Evolutionary conservation across 768 basidiomycete genomes (phyloP).

Genomic region (Phaffia tasmanica): DNA sequence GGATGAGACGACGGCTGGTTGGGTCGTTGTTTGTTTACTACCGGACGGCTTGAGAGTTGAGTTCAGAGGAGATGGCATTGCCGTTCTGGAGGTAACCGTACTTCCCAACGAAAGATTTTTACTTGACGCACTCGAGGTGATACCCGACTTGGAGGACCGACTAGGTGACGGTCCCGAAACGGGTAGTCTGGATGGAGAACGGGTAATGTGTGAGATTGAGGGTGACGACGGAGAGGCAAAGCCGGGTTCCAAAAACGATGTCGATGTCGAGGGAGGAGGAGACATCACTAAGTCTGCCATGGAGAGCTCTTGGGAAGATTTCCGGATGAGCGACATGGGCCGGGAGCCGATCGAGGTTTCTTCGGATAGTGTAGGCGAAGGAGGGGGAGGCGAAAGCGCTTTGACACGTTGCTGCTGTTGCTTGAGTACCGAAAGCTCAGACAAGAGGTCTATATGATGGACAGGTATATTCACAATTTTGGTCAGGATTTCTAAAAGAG

Average conservation of each 20-base stretch:
- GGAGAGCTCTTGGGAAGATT: conserved; percentile 44
- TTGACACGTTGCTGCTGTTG: conserved; percentile 48
- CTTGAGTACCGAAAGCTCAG: conserved; percentile 69
- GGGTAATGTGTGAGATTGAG: not conserved
- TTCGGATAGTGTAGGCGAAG: conserved; percentile 29
- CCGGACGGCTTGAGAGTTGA: conserved; percentile 53
- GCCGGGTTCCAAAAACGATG: not conserved
- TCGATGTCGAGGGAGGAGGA: not conserved
- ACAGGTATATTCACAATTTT: not conserved
- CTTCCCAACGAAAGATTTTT: not conserved
- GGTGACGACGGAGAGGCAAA: conserved; percentile 2
- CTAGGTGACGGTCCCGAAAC: not conserved
- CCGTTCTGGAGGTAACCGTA: conserved; percentile 18
- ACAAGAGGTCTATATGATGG: conserved; percentile 56
- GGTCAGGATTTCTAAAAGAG: conserved; percentile 1
- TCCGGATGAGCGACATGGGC: conserved; percentile 36
- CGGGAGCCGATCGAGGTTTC: conserved; percentile 29
- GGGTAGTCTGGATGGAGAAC: not conserved
- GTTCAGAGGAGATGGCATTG: conserved; percentile 42
- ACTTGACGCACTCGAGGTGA: not conserved
- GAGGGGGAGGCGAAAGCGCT: conserved; percentile 30
- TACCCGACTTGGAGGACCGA: not conserved
- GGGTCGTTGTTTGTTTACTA: conserved; percentile 40
- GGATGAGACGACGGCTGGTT: conserved; percentile 30
- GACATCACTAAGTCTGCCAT: conserved; percentile 20